A percentile compares a stretch with the other conserved stretches of the same genome.
Conservation (phyloP, 306 rosid genomes). For the Phaseolus lunatus region DNA sequence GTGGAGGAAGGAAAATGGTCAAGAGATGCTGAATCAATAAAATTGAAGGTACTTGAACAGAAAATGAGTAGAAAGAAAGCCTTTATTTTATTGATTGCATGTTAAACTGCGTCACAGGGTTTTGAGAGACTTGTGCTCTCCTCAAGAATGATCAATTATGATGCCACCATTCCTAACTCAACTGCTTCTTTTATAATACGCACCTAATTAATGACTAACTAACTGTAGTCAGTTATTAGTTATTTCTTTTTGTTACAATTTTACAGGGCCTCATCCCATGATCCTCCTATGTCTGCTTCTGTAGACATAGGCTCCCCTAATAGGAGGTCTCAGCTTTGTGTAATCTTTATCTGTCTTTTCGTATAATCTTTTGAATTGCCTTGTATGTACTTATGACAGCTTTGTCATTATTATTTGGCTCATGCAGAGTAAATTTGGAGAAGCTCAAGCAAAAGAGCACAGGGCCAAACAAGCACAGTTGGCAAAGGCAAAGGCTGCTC, state of each 20-base stretch:
- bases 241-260: too few relatives aligned
- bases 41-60: constrained; percentile 65
- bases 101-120: neutral
- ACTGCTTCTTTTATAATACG: neutral
- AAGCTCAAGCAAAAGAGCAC: constrained; percentile 98
- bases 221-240: neutral
- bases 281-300: neutral
- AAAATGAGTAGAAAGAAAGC: neutral
- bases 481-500: constrained; percentile 97
- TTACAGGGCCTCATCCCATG: neutral
- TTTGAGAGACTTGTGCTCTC: too few relatives aligned
- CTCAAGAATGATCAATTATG: too few relatives aligned
- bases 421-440: constrained; percentile 91
- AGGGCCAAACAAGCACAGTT: constrained; percentile 94
- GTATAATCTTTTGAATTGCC: neutral
- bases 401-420: constrained; percentile 28
- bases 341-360: constrained; percentile 8
- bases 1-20: constrained; percentile 99
- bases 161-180: too few relatives aligned
- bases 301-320: neutral
- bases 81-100: too few relatives aligned
- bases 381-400: constrained; percentile 4
- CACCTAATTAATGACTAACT: neutral
- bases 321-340: neutral
- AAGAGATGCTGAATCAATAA: constrained; percentile 84